These are phyloP conservation scores for Tetracladium marchalianum DNA, from an alignment of 495 filamentous ascomycete species.

Conservation along the genomic window DNA sequence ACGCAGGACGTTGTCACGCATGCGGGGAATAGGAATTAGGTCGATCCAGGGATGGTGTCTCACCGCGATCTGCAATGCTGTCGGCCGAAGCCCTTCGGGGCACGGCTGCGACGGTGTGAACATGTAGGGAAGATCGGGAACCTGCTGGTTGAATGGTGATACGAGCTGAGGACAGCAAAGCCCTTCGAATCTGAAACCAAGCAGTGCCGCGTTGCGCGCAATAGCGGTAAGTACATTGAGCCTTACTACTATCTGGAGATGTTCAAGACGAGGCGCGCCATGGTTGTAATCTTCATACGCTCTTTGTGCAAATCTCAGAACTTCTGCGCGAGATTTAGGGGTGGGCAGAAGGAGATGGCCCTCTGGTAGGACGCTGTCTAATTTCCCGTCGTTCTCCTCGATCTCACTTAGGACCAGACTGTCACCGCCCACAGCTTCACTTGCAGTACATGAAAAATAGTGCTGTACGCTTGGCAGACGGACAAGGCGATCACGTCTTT, in stretches of 20 bases:
- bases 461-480: no score
- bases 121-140: neutral
- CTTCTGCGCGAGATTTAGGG: no score
- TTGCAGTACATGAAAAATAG: no score
- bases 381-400: no score
- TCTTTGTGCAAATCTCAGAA: no score
- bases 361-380: no score
- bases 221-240: constrained; percentile 6
- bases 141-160: constrained; percentile 2
- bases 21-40: constrained; percentile 35
- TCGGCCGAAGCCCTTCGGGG: constrained; percentile 28
- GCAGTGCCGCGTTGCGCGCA: neutral
- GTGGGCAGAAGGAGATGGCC: no score
- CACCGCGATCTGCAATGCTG: constrained; percentile 22
- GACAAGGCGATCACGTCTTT: no score
- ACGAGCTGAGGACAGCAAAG: neutral
- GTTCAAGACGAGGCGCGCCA: neutral
- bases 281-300: no score
- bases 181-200: neutral
- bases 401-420: no score
- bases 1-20: constrained; percentile 31
- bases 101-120: constrained; percentile 1
- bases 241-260: constrained; percentile 1
- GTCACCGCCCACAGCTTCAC: no score
- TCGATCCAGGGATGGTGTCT: constrained; percentile 39